A percentile compares a stretch with the other conserved stretches of the same genome.
These are phyloP conservation scores for Colletotrichum australisinense DNA, from an alignment of 2,329 filamentous ascomycete species.

Conservation along the genomic window DNA sequence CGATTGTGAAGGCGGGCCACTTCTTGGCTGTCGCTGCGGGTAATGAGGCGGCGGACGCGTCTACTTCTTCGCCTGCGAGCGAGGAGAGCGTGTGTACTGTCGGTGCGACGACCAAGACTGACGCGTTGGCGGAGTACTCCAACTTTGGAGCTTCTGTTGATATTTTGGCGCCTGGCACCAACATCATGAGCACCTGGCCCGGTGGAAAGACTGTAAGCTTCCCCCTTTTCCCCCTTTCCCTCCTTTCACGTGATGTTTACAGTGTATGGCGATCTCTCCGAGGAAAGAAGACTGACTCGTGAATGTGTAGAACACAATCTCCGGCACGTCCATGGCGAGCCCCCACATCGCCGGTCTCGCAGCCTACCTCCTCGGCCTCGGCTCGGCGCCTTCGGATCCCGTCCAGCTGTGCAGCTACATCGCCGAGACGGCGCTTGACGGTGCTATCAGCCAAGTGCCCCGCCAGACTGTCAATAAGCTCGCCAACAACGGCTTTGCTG, in stretches of 20 bases:
- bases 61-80: slow-evolving; percentile 59
- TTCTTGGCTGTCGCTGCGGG: slow-evolving; percentile 68
- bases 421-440: slow-evolving; percentile 51
- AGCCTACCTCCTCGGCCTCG: slow-evolving; percentile 54
- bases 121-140: slow-evolving; percentile 59
- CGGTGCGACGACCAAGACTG: slow-evolving; percentile 56
- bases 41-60: slow-evolving; percentile 58
- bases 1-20: slow-evolving; percentile 57
- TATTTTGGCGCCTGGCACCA: slow-evolving; percentile 62
- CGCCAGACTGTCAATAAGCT: slow-evolving; percentile 48
- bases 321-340: slow-evolving; percentile 39
- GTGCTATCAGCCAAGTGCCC: slow-evolving; percentile 49
- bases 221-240: slow-evolving; percentile 3
- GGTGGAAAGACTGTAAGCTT: slow-evolving; percentile 49
- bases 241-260: not conserved
- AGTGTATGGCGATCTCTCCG: too few relatives aligned
- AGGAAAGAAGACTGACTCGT: not conserved
- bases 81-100: slow-evolving; percentile 63
- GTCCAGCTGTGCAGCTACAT: slow-evolving; percentile 55
- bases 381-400: slow-evolving; percentile 47
- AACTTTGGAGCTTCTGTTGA: slow-evolving; percentile 64
- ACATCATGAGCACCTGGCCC: slow-evolving; percentile 61
- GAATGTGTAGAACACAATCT: slow-evolving; percentile 23
- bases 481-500: slow-evolving; percentile 45
- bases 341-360: slow-evolving; percentile 38